Evolutionary conservation across 1,284 basidiomycete genomes (phyloP).

Genomic region (Pyrrhoderma noxium): DNA sequence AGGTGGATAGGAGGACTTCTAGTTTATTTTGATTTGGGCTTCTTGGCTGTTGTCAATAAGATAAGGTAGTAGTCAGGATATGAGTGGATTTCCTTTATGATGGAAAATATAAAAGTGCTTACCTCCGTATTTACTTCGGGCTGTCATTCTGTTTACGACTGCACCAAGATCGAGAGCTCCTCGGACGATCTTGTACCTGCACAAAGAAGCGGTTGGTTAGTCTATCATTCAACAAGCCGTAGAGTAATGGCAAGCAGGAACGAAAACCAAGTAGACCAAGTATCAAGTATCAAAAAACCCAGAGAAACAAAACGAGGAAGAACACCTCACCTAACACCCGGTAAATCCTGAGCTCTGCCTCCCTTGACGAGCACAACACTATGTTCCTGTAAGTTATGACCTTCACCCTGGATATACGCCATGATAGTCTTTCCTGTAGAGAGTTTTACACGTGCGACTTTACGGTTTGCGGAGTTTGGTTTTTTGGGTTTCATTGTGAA

Average conservation of each 20-base stretch:
- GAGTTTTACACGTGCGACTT: constrained; percentile 92
- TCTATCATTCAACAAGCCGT: not conserved
- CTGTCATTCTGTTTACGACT: constrained; percentile 77
- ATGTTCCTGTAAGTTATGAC: constrained; percentile 98
- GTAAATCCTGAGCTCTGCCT: constrained; percentile 94
- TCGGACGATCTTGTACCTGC: constrained; percentile 91
- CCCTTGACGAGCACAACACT: constrained; percentile 92
- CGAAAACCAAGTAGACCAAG: too few species aligned
- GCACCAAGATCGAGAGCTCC: constrained; percentile 90
- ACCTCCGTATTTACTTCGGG: constrained; percentile 94
- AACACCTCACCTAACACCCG: constrained; percentile 76
- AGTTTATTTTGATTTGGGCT: constrained; percentile 77
- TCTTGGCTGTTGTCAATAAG: constrained; percentile 70
- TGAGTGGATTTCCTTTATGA: constrained; percentile 18
- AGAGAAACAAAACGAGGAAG: constrained; percentile 2
- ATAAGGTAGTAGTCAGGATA: constrained; percentile 19
- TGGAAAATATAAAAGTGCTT: constrained; percentile 24
- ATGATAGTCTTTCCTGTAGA: constrained; percentile 85
- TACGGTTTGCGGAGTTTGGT: constrained; percentile 97
- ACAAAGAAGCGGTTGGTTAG: constrained; percentile 11
- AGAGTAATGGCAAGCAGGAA: too few species aligned
- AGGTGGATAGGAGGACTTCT: too few species aligned
- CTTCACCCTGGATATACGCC: constrained; percentile 96
- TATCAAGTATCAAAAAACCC: too few species aligned
- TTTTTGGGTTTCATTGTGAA: constrained; percentile 92